phyloP scores from a whole-genome alignment of 2,329 filamentous ascomycete species.

The Purpureocillium lavendulum region DNA sequence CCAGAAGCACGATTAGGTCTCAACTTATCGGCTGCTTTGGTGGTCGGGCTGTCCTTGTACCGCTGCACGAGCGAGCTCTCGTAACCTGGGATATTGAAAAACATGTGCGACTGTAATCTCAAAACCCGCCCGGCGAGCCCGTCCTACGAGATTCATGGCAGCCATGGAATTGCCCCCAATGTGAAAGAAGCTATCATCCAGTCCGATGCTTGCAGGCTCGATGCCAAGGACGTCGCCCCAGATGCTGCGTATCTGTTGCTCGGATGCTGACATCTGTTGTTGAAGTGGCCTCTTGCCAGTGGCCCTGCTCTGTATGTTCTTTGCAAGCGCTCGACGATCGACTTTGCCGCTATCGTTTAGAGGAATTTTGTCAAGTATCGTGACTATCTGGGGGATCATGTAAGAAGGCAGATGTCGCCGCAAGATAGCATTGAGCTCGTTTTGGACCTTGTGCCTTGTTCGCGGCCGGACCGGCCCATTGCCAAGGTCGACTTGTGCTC shows the following conservation, averaged over 20 bases:
- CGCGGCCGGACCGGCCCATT: slow-evolving; percentile 10
- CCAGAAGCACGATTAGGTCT: too few relatives aligned
- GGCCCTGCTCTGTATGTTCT: neutral
- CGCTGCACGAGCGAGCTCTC: neutral
- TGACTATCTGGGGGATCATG: slow-evolving; percentile 16
- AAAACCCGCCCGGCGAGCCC: neutral
- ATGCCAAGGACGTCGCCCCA: neutral
- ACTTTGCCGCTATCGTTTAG: slow-evolving; percentile 16
- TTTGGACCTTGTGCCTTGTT: slow-evolving; percentile 1
- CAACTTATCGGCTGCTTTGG: too few relatives aligned
- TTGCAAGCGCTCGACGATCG: slow-evolving; percentile 7
- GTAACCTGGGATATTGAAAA: neutral
- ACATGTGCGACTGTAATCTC: neutral
- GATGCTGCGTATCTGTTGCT: neutral
- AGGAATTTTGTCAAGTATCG: slow-evolving; percentile 15
- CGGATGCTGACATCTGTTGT: too few relatives aligned
- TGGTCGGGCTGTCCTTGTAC: too few relatives aligned
- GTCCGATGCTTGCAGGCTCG: slow-evolving; percentile 4
- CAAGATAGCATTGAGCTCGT: slow-evolving; percentile 1
- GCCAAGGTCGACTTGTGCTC: slow-evolving; percentile 2
- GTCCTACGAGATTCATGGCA: neutral
- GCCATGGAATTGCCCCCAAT: neutral
- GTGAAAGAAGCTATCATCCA: slow-evolving; percentile 9
- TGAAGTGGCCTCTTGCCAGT: neutral
- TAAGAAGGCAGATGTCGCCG: slow-evolving; percentile 11